Percentiles rank a stretch among this genome's conserved stretches.
Conservation (phyloP, 352 stramenopile genomes). For the Thraustochytrium striatum region DNA sequence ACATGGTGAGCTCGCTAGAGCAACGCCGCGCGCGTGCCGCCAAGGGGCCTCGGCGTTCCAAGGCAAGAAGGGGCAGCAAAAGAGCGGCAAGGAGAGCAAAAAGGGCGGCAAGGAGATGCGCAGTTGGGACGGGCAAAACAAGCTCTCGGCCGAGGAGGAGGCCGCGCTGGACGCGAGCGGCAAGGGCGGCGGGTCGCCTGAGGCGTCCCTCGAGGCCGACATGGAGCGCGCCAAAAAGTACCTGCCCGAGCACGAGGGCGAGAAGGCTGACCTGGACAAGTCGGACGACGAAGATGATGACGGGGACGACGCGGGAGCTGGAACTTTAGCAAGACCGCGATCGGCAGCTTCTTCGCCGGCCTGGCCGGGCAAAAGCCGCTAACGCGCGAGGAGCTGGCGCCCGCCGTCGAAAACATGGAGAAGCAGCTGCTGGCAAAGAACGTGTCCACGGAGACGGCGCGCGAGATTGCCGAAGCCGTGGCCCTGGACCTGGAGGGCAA, state of each 20-base stretch:
- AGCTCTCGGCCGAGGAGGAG: slow-evolving; percentile 75
- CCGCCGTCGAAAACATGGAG: slow-evolving; percentile 85
- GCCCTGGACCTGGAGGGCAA: slow-evolving; percentile 86
- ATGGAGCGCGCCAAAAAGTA: slow-evolving; percentile 12
- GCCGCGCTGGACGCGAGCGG: slow-evolving; percentile 57
- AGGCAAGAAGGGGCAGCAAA: neutral
- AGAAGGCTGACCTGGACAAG: slow-evolving; percentile 22
- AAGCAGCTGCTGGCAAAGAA: slow-evolving; percentile 94
- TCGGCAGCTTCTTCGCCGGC: slow-evolving; percentile 72
- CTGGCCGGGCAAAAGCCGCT: slow-evolving; percentile 87
- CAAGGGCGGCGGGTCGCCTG: neutral
- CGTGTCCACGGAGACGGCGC: slow-evolving; percentile 88
- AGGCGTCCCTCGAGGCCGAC: neutral
- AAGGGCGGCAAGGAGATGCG: slow-evolving; percentile 58
- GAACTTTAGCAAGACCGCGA: slow-evolving; percentile 32
- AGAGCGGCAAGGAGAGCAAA: slow-evolving; percentile 16
- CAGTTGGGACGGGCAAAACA: slow-evolving; percentile 63
- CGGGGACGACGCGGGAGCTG: slow-evolving; percentile 22
- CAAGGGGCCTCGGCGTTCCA: too few species aligned
- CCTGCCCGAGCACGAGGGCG: neutral
- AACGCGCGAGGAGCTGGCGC: slow-evolving; percentile 81
- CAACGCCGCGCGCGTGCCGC: too few species aligned
- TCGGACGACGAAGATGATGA: slow-evolving; percentile 11
- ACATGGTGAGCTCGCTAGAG: too few species aligned
- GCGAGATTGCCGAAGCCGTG: slow-evolving; percentile 91